These are phyloP conservation scores for Kuraishia borneana DNA, from an alignment of 805 yeast genomes.

Conservation along the genomic window DNA sequence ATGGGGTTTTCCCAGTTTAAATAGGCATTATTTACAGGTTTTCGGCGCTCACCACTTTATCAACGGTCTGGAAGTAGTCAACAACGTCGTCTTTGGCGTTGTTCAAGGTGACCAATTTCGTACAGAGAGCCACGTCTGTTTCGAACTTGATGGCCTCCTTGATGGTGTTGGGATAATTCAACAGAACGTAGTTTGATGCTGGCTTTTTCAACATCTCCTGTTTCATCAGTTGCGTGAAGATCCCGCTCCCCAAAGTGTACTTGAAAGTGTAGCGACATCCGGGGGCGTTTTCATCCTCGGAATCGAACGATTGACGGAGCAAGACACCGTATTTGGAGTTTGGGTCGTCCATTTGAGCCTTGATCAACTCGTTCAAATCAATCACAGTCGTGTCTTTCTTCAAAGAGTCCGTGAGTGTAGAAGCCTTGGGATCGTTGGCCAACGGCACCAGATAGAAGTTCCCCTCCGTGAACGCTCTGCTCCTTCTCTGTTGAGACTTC, in stretches of 20 bases:
- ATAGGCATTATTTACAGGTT: conserved; percentile 7
- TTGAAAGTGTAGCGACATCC: conserved; percentile 17
- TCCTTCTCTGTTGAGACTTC: conserved; percentile 18
- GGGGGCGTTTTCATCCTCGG: conserved; percentile 14
- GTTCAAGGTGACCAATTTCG: conserved; percentile 23
- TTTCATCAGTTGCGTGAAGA: conserved; percentile 38
- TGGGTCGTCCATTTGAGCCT: conserved; percentile 29
- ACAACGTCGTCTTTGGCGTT: conserved; percentile 34
- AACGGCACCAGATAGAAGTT: conserved; percentile 20
- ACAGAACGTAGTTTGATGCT: conserved; percentile 35
- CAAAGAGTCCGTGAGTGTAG: conserved; percentile 5
- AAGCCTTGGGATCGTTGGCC: neutral
- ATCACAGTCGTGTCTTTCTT: conserved; percentile 24
- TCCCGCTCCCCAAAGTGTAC: conserved; percentile 26
- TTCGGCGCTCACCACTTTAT: conserved; percentile 26
- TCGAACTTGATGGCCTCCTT: conserved; percentile 66
- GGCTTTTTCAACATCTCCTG: conserved; percentile 19
- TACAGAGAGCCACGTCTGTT: conserved; percentile 46
- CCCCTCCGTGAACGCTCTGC: conserved; percentile 12
- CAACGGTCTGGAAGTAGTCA: conserved; percentile 58
- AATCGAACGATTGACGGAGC: conserved; percentile 28
- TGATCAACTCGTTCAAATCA: conserved; percentile 39
- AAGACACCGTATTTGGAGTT: conserved; percentile 39
- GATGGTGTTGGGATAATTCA: conserved; percentile 50
- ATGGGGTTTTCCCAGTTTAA: conserved; percentile 55